phyloP scores from a whole-genome alignment of 768 basidiomycete species.

The Calocera cornea region DNA sequence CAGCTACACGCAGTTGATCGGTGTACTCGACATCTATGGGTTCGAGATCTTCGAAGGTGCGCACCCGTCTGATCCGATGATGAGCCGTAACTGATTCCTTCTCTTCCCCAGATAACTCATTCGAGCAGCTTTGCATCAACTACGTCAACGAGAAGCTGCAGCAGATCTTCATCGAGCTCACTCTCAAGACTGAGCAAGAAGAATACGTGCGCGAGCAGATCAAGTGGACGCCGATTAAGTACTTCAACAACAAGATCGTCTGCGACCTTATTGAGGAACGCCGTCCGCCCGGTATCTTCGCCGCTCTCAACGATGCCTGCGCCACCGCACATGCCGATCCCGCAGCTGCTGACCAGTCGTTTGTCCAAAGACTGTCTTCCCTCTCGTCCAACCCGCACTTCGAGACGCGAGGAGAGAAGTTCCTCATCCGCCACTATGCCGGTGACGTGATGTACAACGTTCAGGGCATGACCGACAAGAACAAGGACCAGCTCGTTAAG shows the following conservation, averaged over 20 bases:
- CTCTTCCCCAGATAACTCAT: slow-evolving; percentile 55
- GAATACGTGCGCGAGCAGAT: slow-evolving; percentile 98
- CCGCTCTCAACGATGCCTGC: slow-evolving; percentile 96
- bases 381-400: slow-evolving; percentile 84
- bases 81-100: slow-evolving; percentile 5
- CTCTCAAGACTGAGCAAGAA: slow-evolving; percentile 97
- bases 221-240: slow-evolving; percentile 99
- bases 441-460: slow-evolving; percentile 99
- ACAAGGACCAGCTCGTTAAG: slow-evolving; percentile 93
- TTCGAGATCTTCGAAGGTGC: slow-evolving; percentile 92
- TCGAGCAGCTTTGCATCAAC: slow-evolving; percentile 98
- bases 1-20: slow-evolving; percentile 66
- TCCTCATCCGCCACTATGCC: slow-evolving; percentile 91
- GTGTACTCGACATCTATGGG: slow-evolving; percentile 96
- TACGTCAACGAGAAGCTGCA: slow-evolving; percentile 99
- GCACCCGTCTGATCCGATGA: slow-evolving; percentile 10
- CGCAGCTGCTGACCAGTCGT: slow-evolving; percentile 88
- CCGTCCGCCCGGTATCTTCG: slow-evolving; percentile 92
- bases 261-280: slow-evolving; percentile 97
- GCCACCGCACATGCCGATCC: slow-evolving; percentile 98
- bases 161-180: slow-evolving; percentile 98
- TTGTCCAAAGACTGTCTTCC: slow-evolving; percentile 75
- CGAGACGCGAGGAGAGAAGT: slow-evolving; percentile 85
- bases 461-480: slow-evolving; percentile 98
- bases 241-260: slow-evolving; percentile 96